A percentile compares a stretch with the other conserved stretches of the same genome.
Evolutionary conservation across 441 rosid genomes (phyloP).

Genomic region (Manihot esculenta): DNA sequence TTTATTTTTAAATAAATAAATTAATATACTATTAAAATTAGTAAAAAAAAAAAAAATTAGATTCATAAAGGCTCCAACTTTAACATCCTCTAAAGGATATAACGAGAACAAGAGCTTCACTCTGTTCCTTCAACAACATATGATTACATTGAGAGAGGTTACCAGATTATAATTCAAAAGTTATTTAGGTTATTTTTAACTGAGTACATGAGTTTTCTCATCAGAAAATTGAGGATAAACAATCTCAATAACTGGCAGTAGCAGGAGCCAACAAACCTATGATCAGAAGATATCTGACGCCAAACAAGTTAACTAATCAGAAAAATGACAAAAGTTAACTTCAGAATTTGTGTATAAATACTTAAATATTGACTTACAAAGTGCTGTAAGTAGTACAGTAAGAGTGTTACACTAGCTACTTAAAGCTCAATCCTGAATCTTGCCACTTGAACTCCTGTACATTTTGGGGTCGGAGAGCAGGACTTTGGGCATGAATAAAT

Average conservation of each 20-base stretch:
- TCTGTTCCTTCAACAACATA: background rate
- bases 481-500: conserved; percentile 59
- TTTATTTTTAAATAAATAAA: no score
- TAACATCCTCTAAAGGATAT: no score
- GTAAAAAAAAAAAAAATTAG: no score
- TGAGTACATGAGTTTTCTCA: conserved; percentile 29
- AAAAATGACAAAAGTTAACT: conserved; percentile 11
- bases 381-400: conserved; percentile 18
- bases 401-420: conserved; percentile 31
- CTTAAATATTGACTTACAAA: conserved; percentile 33
- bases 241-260: conserved; percentile 3
- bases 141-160: background rate
- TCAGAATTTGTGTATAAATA: conserved; percentile 28
- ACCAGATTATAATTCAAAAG: background rate
- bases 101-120: no score
- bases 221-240: conserved; percentile 23
- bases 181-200: no score
- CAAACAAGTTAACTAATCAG: conserved; percentile 11
- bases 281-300: conserved; percentile 17
- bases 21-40: no score
- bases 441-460: conserved; percentile 47
- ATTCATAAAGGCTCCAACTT: no score
- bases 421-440: conserved; percentile 30
- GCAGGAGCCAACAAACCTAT: conserved; percentile 12
- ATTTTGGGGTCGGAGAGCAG: conserved; percentile 42